Conservation (phyloP, 768 basidiomycete species). For the Amanita fuliginea region DNA sequence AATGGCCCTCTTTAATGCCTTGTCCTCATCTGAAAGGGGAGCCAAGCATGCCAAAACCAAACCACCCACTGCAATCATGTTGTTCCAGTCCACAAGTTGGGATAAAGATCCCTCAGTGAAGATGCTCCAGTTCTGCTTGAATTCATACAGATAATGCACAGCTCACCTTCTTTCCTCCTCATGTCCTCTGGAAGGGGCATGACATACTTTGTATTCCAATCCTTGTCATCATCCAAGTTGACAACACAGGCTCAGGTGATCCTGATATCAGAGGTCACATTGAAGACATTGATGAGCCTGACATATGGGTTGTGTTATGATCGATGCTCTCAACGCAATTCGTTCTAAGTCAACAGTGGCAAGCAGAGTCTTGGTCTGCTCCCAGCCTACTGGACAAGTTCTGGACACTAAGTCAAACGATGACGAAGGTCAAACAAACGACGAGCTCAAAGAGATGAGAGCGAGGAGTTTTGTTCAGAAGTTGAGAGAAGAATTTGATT, state of each 20-base stretch:
- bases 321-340: no score
- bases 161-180: conserved; percentile 38
- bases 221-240: conserved; percentile 2
- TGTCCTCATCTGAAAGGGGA: conserved; percentile 36
- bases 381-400: no score
- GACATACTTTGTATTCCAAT: conserved; percentile 1
- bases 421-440: no score
- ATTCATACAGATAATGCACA: conserved; percentile 45
- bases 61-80: conserved; percentile 53
- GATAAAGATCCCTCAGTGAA: conserved; percentile 55
- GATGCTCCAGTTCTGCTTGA: conserved; percentile 52
- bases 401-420: no score
- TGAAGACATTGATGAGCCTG: conserved; percentile 1
- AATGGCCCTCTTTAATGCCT: conserved; percentile 43
- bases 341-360: no score
- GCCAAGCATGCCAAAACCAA: conserved; percentile 45
- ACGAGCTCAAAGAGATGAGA: no score
- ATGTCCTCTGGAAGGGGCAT: conserved; percentile 36
- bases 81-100: conserved; percentile 52
- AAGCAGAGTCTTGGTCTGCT: no score
- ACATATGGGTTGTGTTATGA: no score
- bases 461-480: no score
- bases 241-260: conserved; percentile 1
- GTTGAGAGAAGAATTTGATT: no score
- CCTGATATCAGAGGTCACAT: conserved; percentile 2